These are phyloP conservation scores for Eucalyptus cloeziana DNA, from an alignment of 345 rosid species.

Conservation along the genomic window DNA sequence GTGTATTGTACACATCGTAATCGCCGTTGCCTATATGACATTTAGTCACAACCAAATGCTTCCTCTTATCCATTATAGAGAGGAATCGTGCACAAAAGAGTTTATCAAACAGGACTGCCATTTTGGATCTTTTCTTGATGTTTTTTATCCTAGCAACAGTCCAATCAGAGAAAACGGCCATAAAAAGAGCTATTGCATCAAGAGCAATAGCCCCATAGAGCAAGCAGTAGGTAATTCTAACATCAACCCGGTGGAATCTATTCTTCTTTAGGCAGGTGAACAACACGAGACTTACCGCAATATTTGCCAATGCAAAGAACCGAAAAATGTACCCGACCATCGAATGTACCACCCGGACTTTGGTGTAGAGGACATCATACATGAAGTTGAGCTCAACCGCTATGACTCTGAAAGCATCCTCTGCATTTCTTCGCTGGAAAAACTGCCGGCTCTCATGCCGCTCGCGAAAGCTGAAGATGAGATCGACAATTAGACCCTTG, in stretches of 20 bases:
- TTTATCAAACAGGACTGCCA: background rate
- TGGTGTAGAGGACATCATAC: constrained; percentile 50
- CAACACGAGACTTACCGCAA: constrained; percentile 12
- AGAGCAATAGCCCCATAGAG: constrained; percentile 35
- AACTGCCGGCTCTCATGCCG: constrained; percentile 33
- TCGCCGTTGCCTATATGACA: background rate
- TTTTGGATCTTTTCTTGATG: background rate
- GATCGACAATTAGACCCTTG: constrained; percentile 50
- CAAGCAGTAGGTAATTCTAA: constrained; percentile 39
- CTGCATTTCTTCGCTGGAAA: constrained; percentile 3
- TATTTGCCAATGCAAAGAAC: constrained; percentile 2
- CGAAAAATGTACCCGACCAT: background rate
- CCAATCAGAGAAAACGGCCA: constrained; percentile 56
- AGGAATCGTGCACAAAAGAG: background rate
- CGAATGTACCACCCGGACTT: constrained; percentile 32
- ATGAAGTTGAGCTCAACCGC: constrained; percentile 56
- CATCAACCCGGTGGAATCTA: constrained; percentile 14
- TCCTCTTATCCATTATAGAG: background rate
- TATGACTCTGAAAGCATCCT: constrained; percentile 34
- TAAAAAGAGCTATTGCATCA: constrained; percentile 24
- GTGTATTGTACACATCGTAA: constrained; percentile 11
- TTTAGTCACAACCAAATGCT: background rate
- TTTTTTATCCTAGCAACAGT: constrained; percentile 10
- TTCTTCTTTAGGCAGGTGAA: constrained; percentile 17
- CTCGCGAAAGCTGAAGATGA: constrained; percentile 37